phyloP scores from a whole-genome alignment of 1,284 basidiomycete genomes.

The Cutaneotrichosporon cyanovorans region DNA sequence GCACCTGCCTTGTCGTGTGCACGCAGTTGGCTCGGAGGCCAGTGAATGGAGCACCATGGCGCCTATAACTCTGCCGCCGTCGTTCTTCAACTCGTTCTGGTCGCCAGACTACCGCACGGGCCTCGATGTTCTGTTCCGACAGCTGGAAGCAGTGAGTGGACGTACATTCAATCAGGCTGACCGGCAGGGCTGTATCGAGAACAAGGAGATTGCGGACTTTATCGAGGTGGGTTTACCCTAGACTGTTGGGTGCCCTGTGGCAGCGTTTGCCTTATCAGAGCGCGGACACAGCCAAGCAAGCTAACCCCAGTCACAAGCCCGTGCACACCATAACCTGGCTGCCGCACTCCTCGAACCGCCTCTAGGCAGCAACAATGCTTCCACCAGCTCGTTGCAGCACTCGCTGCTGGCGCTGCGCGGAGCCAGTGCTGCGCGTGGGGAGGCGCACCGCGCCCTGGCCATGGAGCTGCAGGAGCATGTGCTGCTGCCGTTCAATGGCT shows the following conservation, averaged over 20 bases:
- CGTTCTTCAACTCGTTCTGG: slow-evolving; percentile 87
- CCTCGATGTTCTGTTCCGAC: slow-evolving; percentile 64
- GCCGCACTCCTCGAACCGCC: slow-evolving; percentile 42
- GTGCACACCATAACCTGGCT: slow-evolving; percentile 50
- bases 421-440: slow-evolving; percentile 31
- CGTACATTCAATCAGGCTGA: not conserved
- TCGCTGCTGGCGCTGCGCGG: slow-evolving; percentile 31
- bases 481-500: slow-evolving; percentile 33
- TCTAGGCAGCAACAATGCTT: slow-evolving; percentile 11
- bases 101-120: slow-evolving; percentile 76
- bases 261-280: too few species aligned
- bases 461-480: slow-evolving; percentile 37
- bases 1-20: too few species aligned
- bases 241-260: too few species aligned
- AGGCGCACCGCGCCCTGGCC: slow-evolving; percentile 36
- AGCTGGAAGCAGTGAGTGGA: slow-evolving; percentile 63
- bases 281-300: not conserved
- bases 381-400: slow-evolving; percentile 36
- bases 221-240: slow-evolving; percentile 65
- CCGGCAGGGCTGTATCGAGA: slow-evolving; percentile 52
- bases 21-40: too few species aligned
- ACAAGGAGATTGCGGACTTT: slow-evolving; percentile 71
- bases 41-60: slow-evolving; percentile 65
- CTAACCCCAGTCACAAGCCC: slow-evolving; percentile 47
- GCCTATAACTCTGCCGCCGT: slow-evolving; percentile 71